Conservation (phyloP, 1,139 yeast species). For the Scheffersomyces insectosa region DNA sequence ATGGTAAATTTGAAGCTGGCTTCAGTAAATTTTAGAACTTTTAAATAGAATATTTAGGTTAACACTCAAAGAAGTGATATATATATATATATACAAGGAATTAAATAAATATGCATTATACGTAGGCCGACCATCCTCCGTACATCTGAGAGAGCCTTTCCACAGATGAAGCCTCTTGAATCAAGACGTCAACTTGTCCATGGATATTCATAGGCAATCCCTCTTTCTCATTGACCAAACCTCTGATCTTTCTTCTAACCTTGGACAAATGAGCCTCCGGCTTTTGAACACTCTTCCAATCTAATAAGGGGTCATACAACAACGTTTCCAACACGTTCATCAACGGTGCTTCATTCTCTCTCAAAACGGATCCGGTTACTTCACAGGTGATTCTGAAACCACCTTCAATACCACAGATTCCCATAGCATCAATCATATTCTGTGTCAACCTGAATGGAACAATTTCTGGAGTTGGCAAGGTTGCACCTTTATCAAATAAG, state of each 20-base stretch:
- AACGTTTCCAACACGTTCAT: slow-evolving; percentile 93
- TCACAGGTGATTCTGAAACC: slow-evolving; percentile 84
- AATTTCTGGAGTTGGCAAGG: slow-evolving; percentile 77
- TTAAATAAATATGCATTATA: slow-evolving; percentile 14
- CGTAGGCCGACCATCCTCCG: slow-evolving; percentile 88
- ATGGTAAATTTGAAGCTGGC: too few species aligned
- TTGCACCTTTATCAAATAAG: slow-evolving; percentile 80
- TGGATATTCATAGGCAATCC: slow-evolving; percentile 86
- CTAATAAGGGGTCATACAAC: slow-evolving; percentile 87
- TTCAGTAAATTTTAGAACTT: too few species aligned
- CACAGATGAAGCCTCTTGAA: slow-evolving; percentile 77
- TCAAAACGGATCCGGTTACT: slow-evolving; percentile 70
- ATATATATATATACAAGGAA: background rate
- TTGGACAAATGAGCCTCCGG: slow-evolving; percentile 74
- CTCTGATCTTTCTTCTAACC: slow-evolving; percentile 80
- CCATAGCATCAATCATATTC: slow-evolving; percentile 89
- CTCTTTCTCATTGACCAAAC: slow-evolving; percentile 73
- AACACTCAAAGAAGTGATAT: background rate
- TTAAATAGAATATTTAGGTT: too few species aligned
- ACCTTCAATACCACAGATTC: slow-evolving; percentile 89
- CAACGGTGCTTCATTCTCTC: slow-evolving; percentile 82
- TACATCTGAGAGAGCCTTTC: slow-evolving; percentile 84
- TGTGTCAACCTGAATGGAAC: slow-evolving; percentile 93
- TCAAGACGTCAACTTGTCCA: slow-evolving; percentile 89
- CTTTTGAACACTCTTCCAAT: slow-evolving; percentile 52